These are phyloP conservation scores for Thraustotheca clavata DNA, from an alignment of 352 stramenopile genomes.

Conservation along the genomic window DNA sequence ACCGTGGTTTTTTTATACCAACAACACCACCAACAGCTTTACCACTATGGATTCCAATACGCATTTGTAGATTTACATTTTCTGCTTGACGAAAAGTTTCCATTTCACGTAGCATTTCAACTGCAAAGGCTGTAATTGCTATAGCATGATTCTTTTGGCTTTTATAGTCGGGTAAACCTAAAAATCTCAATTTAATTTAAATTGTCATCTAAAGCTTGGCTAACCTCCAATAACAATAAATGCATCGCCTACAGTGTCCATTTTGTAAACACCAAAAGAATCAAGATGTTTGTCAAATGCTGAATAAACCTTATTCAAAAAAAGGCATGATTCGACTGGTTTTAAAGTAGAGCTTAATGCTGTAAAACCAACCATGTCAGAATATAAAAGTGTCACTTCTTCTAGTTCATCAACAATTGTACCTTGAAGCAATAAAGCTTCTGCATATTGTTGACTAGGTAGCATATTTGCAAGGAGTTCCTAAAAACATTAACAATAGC, in stretches of 20 bases:
- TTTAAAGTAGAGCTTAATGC: conserved; percentile 47
- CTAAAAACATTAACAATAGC: conserved; percentile 4
- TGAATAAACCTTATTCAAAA: conserved; percentile 78
- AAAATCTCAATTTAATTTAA: background rate
- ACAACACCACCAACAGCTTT: conserved; percentile 77
- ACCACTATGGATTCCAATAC: conserved; percentile 77
- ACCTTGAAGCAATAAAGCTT: conserved; percentile 56
- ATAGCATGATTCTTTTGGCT: conserved; percentile 61
- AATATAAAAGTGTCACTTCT: conserved; percentile 80
- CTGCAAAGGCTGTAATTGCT: conserved; percentile 65
- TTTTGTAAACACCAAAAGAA: conserved; percentile 74
- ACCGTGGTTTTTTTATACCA: conserved; percentile 75
- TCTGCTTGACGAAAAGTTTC: conserved; percentile 52
- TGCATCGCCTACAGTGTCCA: conserved; percentile 78
- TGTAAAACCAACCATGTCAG: conserved; percentile 82
- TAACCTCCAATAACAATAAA: conserved; percentile 77
- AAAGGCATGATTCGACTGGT: conserved; percentile 52
- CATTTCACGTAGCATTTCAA: conserved; percentile 83
- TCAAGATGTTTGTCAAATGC: conserved; percentile 79
- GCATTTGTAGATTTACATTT: conserved; percentile 73
- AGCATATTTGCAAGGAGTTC: conserved; percentile 83
- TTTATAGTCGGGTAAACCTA: conserved; percentile 52
- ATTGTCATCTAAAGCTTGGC: too few species aligned
- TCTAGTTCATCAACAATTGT: conserved; percentile 74
- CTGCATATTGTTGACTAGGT: conserved; percentile 58